Conservation (phyloP, 768 basidiomycete species). For the Trametes gibbosa region DNA sequence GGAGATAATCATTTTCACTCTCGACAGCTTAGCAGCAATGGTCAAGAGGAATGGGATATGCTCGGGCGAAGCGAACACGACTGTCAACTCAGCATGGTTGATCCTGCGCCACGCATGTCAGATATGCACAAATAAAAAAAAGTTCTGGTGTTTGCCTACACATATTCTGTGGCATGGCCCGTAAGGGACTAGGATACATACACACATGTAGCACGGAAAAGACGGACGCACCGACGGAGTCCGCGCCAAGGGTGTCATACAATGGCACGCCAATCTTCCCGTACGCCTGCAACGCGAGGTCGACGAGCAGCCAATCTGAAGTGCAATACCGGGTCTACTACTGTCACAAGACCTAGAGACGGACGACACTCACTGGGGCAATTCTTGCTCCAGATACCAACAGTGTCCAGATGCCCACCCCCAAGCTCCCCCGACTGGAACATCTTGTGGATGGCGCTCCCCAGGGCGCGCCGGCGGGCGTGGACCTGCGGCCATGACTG, state of each 20-base stretch:
- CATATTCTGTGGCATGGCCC: slow-evolving; percentile 53
- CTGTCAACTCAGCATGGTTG: slow-evolving; percentile 79
- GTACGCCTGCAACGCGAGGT: slow-evolving; percentile 79
- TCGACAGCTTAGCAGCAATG: slow-evolving; percentile 57
- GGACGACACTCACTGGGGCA: slow-evolving; percentile 57
- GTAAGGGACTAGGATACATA: slow-evolving; percentile 21
- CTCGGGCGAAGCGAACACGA: slow-evolving; percentile 71
- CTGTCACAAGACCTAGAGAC: background rate
- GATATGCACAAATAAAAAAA: background rate
- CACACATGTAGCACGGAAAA: slow-evolving; percentile 5
- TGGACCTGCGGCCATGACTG: slow-evolving; percentile 75
- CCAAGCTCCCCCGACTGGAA: slow-evolving; percentile 61
- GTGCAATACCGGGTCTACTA: background rate
- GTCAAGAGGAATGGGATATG: slow-evolving; percentile 80
- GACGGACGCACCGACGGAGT: slow-evolving; percentile 70
- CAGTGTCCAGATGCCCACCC: slow-evolving; percentile 65
- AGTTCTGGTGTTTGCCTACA: slow-evolving; percentile 43
- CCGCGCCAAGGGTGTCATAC: slow-evolving; percentile 92
- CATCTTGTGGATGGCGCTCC: slow-evolving; percentile 68
- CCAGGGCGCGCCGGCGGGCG: slow-evolving; percentile 63
- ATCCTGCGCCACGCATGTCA: slow-evolving; percentile 46
- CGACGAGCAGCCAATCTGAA: slow-evolving; percentile 91
- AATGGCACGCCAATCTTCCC: slow-evolving; percentile 83
- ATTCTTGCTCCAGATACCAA: slow-evolving; percentile 84
- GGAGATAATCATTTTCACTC: slow-evolving; percentile 72